Base-by-base conservation (phyloP, 1,139 yeast species). In the Saccharomyces hybrid region DNA sequence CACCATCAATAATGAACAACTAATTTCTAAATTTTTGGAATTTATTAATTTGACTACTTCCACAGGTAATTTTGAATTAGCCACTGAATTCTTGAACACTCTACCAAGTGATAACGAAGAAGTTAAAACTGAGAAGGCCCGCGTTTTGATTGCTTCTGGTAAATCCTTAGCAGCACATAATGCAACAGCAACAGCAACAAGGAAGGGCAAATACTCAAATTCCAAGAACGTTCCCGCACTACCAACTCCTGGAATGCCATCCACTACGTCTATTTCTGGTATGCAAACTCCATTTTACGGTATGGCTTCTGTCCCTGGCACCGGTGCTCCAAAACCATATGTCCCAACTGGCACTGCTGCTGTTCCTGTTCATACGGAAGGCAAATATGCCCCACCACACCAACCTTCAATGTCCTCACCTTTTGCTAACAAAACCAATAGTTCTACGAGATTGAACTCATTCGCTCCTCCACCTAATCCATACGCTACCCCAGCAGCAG, bases 31-130 rank as follows among this genome's bases (percentile, higher is more conserved):
- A 50, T 69, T 70, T 51, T 63, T 70, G 61, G 98, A 93, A 69
- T 93, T 86, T 68, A 84, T 95, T 53, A 85, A 81, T 62, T 75
- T 87, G 58, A 83, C 91, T 56, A 86, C 96, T 4, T 83, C 91
- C 46, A 83, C 80, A 65, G 98, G 98, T 26, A 84, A 88, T 59
- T 84, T 88, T 64, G 95, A 85, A 16, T 74, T 93, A 61, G 98
- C 98, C 3, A 80, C 77, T 59, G 80, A 78, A 59, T 82, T 88
- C 63, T 78, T 91, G 64, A 76, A 77, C 53, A 76, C 85, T 57
- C 76, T 91, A 60, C 96, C 98, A 7, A 84, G 82, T 52, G 75
- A 74, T 53, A 78, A 79, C 58, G 80, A 81, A 47, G 82, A 79
- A 49, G 82, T 82, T 26, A 76, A 77, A 48, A 71, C 80, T 49